Evolutionary conservation across 116 monocot genomes (phyloP).

Genomic region (Trichopus zeylanicus): DNA sequence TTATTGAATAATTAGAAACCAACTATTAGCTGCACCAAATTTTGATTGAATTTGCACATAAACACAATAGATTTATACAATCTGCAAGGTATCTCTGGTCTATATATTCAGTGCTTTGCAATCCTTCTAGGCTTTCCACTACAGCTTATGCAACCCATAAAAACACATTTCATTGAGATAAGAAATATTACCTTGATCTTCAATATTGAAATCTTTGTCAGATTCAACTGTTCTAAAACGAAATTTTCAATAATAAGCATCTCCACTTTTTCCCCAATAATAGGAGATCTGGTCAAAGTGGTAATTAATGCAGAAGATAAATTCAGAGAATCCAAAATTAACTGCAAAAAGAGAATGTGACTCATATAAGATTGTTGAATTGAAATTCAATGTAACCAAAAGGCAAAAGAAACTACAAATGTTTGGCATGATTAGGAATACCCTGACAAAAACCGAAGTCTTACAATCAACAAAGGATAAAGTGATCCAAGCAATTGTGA

Average conservation of each 20-base stretch:
- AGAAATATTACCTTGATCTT: slow-evolving; percentile 86
- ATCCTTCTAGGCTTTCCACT: too few relatives aligned
- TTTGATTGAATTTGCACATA: too few relatives aligned
- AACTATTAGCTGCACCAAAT: too few relatives aligned
- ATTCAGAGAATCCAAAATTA: slow-evolving; percentile 54
- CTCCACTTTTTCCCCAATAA: slow-evolving; percentile 29
- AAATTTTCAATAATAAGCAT: slow-evolving; percentile 55
- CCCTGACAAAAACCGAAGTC: neutral
- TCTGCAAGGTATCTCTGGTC: too few relatives aligned
- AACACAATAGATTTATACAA: too few relatives aligned
- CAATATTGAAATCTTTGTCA: slow-evolving; percentile 53
- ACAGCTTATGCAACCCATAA: neutral
- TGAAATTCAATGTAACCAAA: neutral
- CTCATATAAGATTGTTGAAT: neutral
- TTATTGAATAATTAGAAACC: too few relatives aligned
- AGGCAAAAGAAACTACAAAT: neutral
- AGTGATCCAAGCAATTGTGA: neutral
- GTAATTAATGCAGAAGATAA: slow-evolving; percentile 47
- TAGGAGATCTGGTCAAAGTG: slow-evolving; percentile 25
- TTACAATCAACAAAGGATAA: neutral
- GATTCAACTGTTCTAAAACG: slow-evolving; percentile 47
- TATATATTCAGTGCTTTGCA: too few relatives aligned
- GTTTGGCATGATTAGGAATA: neutral
- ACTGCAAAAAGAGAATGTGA: slow-evolving; percentile 34
- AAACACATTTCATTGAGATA: too few relatives aligned